Evolutionary conservation across 345 rosid species (phyloP), one percentile per base, ranked within the genome.

Genomic region (Gossypium anomalum): DNA sequence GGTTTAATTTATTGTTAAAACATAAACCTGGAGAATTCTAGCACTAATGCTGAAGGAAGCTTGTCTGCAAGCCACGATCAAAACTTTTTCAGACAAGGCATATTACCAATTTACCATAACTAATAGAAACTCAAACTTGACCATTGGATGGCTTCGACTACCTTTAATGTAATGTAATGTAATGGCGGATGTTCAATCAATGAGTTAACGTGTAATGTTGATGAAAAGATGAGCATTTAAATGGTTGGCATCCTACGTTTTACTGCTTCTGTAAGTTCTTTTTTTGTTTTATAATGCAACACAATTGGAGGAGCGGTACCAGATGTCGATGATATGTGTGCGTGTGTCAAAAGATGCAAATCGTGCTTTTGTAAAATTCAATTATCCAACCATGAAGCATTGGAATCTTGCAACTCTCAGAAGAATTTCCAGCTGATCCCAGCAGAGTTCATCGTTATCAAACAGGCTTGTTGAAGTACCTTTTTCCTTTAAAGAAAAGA

Each of bases 171-270:
- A 13, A 2, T 59, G 17, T 1, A 16, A 4, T 3, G 19, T 22
- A 47, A 45, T 45, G 34, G 34, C 23, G 53, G 71, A 67, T 45
- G 22, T 14, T 48, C 19, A 12, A 34, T 29, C 17, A 70, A 29
- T 52, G 19, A 34, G 6, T 34, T 34, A 82, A 75, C 81, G 67
- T 83, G 88, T n/a, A 43, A 65, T 74, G 81, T 70, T 60, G 12
- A 63, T 16, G n/a, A 79, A 82, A 79, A 44, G 80, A 73, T 9
- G 27, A 63, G 62, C 84, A 82, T 8, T 13, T 65, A 67, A 80
- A 84, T 83, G 85, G 38, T 34, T 4, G 38, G 38, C 38, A 34
- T 34, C 38, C 38, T 34, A 34, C 38, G 38, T 34, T 34, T 34
- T 34, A 34, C 6, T 34, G 6, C 38, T 34, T 34, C 6, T 34